Base-by-base conservation (phyloP, 2,329 filamentous ascomycete genomes). In the Ceratocystis harringtonii region DNA sequence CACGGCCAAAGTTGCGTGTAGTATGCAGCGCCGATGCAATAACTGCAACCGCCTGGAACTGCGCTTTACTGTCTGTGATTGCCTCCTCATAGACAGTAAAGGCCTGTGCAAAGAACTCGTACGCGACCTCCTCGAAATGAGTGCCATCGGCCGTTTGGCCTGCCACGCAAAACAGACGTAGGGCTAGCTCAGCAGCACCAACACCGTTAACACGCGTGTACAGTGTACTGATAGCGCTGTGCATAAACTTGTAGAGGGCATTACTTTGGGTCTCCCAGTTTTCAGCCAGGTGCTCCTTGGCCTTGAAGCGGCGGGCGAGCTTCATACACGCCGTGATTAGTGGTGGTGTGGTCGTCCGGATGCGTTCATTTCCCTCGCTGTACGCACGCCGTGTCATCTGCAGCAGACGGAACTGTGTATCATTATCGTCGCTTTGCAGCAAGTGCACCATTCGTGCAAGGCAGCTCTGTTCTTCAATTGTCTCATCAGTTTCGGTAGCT, bases 51-150 rank as follows among this genome's bases (percentile, higher is more conserved):
- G 94, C 92, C 77, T 99, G 94, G 79, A 97, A 99, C 74, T 99
- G 94, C 15, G 92, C 92, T 74, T 95, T 87, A 17, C 91, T 96
- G 74, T 99, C 95, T 68, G 90, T 94, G 69, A 99, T 89, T 0
- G 90, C 88, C 75, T 99, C 94, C 73, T 99, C 94, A 73, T 99
- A 99, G 7, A 97, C 90, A 0, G 92, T 97, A 71, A 99, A 99
- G 0, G 94, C 92, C 75, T 99, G 94, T 0, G 94, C 94, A 71
- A 96, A 97, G 78, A 95, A 99, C 73, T 99, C 94, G 74, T 99
- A 99, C 10, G 91, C 89, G 52, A 96, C 90, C 76, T 99, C 94
- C 74, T 99, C 92, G 70, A 95, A 95, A 1, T 88, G 89, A 10
- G 86, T 90, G 75, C 94, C 87, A 71, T 96, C 92, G 10, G 94